phyloP scores from a whole-genome alignment of 257 asterid genomes.

The Ilex aquifolium region DNA sequence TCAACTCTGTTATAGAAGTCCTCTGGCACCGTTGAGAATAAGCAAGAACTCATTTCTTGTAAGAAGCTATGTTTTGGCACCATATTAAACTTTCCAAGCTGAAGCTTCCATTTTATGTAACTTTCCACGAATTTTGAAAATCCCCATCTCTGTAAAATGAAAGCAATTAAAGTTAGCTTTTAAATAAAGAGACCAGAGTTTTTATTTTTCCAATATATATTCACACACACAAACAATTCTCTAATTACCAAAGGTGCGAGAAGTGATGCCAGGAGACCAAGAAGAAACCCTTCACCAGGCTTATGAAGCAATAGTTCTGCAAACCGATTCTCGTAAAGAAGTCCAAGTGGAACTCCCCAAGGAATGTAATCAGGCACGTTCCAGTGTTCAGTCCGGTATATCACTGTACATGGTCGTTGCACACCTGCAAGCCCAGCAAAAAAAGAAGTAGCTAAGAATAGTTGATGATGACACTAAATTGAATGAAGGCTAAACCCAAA shows the following conservation, averaged over 20 bases:
- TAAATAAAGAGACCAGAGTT: too few species aligned
- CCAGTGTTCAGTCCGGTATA: conserved; percentile 44
- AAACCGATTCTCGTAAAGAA: conserved; percentile 33
- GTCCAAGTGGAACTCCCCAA: conserved; percentile 35
- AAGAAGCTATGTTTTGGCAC: conserved; percentile 17
- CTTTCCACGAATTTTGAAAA: too few species aligned
- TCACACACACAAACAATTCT: too few species aligned
- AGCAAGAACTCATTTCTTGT: conserved; percentile 29
- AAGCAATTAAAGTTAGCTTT: too few species aligned
- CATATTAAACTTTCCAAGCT: too few species aligned
- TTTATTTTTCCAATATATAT: too few species aligned
- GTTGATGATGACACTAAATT: too few species aligned
- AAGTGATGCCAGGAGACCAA: conserved; percentile 30
- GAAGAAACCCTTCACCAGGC: conserved; percentile 9
- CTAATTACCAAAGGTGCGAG: conserved; percentile 44
- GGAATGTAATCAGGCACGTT: conserved; percentile 32
- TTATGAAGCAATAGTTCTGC: conserved; percentile 44
- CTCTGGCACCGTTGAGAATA: conserved; percentile 30
- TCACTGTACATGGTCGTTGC: conserved; percentile 34
- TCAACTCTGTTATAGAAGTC: conserved; percentile 41
- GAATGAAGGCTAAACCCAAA: too few species aligned
- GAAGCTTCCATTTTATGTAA: too few species aligned
- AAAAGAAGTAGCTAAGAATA: too few species aligned
- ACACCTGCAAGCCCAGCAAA: too few species aligned
- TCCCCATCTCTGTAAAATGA: too few species aligned